phyloP scores from a whole-genome alignment of 257 asterid species.

The Salvia miltiorrhiza region DNA sequence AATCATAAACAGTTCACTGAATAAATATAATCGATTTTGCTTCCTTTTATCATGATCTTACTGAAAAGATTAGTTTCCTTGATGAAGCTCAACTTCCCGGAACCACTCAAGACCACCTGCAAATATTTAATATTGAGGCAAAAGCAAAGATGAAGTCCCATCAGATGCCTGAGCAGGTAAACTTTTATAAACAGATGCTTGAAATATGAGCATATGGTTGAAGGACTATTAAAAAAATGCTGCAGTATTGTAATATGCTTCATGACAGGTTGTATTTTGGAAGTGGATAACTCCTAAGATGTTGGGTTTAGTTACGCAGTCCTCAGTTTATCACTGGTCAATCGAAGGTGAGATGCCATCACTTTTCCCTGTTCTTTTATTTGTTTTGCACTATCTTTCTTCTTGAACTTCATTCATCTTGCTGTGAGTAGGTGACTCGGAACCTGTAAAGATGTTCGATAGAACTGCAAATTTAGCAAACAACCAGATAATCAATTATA shows the following conservation, averaged over 20 bases:
- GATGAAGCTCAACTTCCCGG: constrained; percentile 95
- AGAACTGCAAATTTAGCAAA: constrained; percentile 88
- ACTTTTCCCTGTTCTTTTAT: not conserved
- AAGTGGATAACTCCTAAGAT: constrained; percentile 91
- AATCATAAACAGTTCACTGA: not conserved
- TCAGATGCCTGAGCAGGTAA: constrained; percentile 99
- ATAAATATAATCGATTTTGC: not conserved
- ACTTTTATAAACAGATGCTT: constrained; percentile 14
- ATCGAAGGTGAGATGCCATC: constrained; percentile 61
- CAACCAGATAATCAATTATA: constrained; percentile 91
- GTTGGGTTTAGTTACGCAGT: constrained; percentile 93
- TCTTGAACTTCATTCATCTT: constrained; percentile 13
- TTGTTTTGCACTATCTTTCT: not conserved
- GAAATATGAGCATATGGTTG: not conserved
- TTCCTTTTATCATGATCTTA: constrained; percentile 11
- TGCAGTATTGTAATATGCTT: constrained; percentile 10
- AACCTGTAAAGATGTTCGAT: constrained; percentile 92
- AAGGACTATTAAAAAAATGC: not conserved
- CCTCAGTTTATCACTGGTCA: constrained; percentile 93
- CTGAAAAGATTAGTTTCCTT: constrained; percentile 28
- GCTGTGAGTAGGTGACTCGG: constrained; percentile 72
- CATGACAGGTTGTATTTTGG: constrained; percentile 88
- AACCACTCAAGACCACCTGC: constrained; percentile 93
- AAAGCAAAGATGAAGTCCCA: constrained; percentile 89
- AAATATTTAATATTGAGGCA: constrained; percentile 96